Base-by-base conservation (phyloP, 352 stramenopile species). In the Elongisporangium anandrum region DNA sequence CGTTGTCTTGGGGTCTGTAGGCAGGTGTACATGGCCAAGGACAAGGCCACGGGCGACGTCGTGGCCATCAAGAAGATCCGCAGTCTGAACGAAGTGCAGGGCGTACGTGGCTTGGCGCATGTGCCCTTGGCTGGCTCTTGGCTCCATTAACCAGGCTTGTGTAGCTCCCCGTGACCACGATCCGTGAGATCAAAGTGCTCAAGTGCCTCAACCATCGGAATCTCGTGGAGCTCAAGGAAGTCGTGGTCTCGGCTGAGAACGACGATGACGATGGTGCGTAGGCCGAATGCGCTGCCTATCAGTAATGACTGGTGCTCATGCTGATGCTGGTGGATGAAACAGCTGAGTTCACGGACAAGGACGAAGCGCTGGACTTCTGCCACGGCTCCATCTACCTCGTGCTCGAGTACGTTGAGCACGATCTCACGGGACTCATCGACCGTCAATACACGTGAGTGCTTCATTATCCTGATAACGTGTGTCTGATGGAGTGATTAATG, bases 101-200 rank as follows among this genome's bases (percentile, higher is more conserved):
- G 87, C 59, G 84, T 95, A 57, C 67, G 74, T 87, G 41, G 19
- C 9, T 16, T 2, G 3, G n/a, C 17, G 41, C 17, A 9, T 55
- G 22, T 51, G 23, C n/a, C n/a, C n/a, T n/a, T 15, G 19, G 21
- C 50, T 60, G 21, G 23, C 2, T 54, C 21, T 49, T 6, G 54
- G 26, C 6, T 54, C 10, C 39, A 56, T 63, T 16, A 56, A 19
- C 47, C 45, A 24, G 47, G 13, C 45, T 47, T 50, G 4, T 56
- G 29, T 53, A 97, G 86, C 75, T 99, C 13, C 96, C 97, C 0
- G 82, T 98, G 52, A 99, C 94, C 45, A 97, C 97, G 16, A 97
- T 99, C 64, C 89, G 97, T 13, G 97, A 99, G 79, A 99, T 99
- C 61, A 99, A 99, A 87, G 97, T 99, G 65, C 82, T 99, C 55